Percentiles rank a stretch among this genome's conserved stretches.
These are phyloP conservation scores for Talaromyces nanjingensis DNA, from an alignment of 495 filamentous ascomycete species.

Conservation along the genomic window DNA sequence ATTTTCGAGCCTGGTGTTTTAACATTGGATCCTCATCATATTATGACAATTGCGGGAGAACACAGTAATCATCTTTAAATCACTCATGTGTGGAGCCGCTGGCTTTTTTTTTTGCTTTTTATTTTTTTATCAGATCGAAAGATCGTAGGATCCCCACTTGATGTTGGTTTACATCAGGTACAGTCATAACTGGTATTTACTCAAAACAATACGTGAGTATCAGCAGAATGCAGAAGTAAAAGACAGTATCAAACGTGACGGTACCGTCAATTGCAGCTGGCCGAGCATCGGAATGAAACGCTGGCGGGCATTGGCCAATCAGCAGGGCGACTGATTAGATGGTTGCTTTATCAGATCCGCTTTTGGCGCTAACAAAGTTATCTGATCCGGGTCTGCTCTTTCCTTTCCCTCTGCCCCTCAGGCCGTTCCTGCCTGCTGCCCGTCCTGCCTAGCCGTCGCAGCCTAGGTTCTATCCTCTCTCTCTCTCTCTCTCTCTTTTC, in stretches of 20 bases:
- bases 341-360: conserved; percentile 7
- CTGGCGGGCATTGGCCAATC: neutral
- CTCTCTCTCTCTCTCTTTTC: neutral
- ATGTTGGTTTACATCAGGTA: neutral
- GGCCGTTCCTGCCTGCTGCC: neutral
- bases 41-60: too few relatives aligned
- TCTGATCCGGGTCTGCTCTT: conserved; percentile 2
- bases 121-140: neutral
- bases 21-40: neutral
- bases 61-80: neutral
- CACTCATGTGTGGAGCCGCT: neutral
- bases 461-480: neutral
- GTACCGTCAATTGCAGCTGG: neutral
- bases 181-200: neutral
- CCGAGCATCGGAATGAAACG: neutral
- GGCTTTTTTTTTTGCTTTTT: neutral
- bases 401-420: neutral
- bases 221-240: neutral
- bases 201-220: neutral
- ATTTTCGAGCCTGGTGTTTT: neutral
- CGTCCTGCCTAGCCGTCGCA: neutral
- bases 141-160: neutral
- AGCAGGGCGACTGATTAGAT: neutral
- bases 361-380: conserved; percentile 4
- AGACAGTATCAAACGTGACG: neutral